Evolutionary conservation across 345 rosid genomes (phyloP).

Genomic region (Aquilaria malaccensis): DNA sequence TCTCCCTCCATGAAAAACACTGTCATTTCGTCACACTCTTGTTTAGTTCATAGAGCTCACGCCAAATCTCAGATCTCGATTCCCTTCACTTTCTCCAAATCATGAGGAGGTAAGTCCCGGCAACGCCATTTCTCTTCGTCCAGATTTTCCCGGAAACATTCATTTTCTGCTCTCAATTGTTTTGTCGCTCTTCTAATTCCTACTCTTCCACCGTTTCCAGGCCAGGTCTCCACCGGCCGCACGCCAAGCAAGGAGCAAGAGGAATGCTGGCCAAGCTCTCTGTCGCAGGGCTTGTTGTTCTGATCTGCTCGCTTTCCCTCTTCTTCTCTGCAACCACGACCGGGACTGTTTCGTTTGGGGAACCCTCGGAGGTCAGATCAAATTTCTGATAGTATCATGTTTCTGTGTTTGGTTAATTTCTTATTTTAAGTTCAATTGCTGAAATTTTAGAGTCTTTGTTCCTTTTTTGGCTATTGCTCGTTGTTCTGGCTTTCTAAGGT

Average conservation of each 20-base stretch:
- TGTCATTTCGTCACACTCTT: no score
- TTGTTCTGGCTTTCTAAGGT: background rate
- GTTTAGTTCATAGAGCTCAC: no score
- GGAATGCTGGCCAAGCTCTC: constrained; percentile 57
- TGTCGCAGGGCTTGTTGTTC: constrained; percentile 52
- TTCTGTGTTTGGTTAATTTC: constrained; percentile 15
- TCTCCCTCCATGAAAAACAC: no score
- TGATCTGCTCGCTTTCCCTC: constrained; percentile 70
- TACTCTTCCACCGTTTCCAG: constrained; percentile 15
- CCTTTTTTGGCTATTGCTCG: background rate
- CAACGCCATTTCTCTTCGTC: no score
- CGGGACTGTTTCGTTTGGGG: constrained; percentile 32
- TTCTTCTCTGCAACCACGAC: constrained; percentile 46
- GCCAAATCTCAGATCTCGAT: no score
- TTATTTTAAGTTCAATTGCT: constrained; percentile 12
- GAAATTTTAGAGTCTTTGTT: background rate
- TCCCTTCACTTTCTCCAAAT: no score
- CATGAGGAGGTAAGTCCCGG: no score
- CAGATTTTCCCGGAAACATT: no score
- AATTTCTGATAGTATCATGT: background rate
- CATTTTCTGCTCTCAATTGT: no score
- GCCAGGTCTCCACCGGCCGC: constrained; percentile 63
- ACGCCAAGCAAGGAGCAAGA: constrained; percentile 52
- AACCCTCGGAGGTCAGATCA: constrained; percentile 45
- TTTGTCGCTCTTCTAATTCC: no score